These are phyloP conservation scores for Polysphondylium violaceum DNA, from an alignment of 78 protist species.

Conservation along the genomic window DNA sequence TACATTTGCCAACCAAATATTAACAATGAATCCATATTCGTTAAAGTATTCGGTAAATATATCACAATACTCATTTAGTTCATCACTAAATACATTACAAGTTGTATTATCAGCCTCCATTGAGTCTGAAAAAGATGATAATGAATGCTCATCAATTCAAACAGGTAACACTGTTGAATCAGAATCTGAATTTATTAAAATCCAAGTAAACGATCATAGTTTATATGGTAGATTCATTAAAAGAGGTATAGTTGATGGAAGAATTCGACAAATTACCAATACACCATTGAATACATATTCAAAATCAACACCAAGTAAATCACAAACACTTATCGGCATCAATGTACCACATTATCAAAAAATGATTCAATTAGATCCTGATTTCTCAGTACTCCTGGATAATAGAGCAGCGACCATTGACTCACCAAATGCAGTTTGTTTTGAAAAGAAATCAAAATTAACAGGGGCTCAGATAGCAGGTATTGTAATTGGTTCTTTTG, in stretches of 20 bases:
- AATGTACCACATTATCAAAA: neutral
- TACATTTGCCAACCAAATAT: neutral
- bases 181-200: neutral
- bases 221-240: conserved; percentile 23
- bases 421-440: conserved; percentile 7
- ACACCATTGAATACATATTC: too few relatives aligned
- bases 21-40: neutral
- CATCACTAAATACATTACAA: neutral
- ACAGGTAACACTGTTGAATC: too few relatives aligned
- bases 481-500: too few relatives aligned
- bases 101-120: neutral
- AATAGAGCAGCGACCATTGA: too few relatives aligned
- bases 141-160: too few relatives aligned
- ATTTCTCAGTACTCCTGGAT: neutral
- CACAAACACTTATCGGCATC: neutral
- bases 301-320: too few relatives aligned
- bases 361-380: neutral
- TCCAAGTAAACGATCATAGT: conserved; percentile 6
- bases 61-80: neutral
- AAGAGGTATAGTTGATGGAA: conserved; percentile 29
- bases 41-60: neutral
- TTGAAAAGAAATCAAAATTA: too few relatives aligned
- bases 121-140: too few relatives aligned
- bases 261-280: too few relatives aligned
- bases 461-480: too few relatives aligned